Percentiles rank a stretch among this genome's conserved stretches.
Evolutionary conservation across 768 basidiomycete species (phyloP).

Genomic region (Rossbeevera mucosa): DNA sequence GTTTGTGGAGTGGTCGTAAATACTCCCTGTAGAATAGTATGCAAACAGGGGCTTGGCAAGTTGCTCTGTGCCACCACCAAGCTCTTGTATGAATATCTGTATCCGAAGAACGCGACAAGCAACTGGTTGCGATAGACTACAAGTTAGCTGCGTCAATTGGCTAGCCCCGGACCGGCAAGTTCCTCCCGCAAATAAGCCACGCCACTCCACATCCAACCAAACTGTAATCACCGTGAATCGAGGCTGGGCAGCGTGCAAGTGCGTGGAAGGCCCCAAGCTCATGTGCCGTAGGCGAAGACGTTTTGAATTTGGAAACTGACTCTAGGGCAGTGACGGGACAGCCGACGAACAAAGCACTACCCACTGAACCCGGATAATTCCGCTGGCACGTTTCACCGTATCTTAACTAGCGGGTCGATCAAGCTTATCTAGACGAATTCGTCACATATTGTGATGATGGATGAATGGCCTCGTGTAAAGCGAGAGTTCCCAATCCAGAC

Average conservation of each 20-base stretch:
- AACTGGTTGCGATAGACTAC: background rate
- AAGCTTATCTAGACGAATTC: slow-evolving; percentile 5
- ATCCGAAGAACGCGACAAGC: background rate
- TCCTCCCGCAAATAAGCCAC: background rate
- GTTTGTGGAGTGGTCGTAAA: background rate
- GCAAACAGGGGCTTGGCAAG: background rate
- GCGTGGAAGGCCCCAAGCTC: background rate
- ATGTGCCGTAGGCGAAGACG: background rate
- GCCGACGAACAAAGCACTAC: slow-evolving; percentile 1
- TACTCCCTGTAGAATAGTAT: background rate
- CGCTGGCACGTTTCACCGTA: slow-evolving; percentile 11
- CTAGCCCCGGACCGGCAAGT: background rate
- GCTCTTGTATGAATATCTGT: too few relatives aligned
- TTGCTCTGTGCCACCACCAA: background rate
- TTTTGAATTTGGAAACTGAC: background rate
- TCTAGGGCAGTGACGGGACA: background rate
- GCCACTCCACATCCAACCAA: background rate
- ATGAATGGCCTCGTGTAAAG: slow-evolving; percentile 18
- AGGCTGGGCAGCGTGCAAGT: background rate
- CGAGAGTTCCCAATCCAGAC: slow-evolving; percentile 13
- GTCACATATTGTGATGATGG: background rate
- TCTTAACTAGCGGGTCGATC: slow-evolving; percentile 7
- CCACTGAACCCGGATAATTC: slow-evolving; percentile 10
- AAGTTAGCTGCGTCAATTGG: background rate
- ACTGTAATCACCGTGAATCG: slow-evolving; percentile 15